Percentiles rank a stretch among this genome's conserved stretches.
These are phyloP conservation scores for Penicillium expansum DNA, from an alignment of 2,329 filamentous ascomycete species.

Conservation along the genomic window DNA sequence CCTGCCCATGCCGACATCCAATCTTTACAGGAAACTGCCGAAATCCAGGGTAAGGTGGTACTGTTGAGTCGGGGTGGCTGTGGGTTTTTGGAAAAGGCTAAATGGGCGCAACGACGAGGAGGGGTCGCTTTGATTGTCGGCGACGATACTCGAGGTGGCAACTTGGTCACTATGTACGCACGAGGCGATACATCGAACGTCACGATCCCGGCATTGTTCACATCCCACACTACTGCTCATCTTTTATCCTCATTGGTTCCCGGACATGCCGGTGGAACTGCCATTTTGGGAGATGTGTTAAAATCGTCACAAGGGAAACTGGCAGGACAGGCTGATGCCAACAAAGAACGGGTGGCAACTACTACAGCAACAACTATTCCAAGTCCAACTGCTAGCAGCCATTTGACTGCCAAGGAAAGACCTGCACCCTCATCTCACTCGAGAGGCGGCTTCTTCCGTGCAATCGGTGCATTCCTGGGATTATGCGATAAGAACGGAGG, in stretches of 20 bases:
- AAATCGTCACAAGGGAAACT: constrained; percentile 50
- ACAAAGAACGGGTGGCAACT: constrained; percentile 20
- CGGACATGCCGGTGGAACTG: constrained; percentile 61
- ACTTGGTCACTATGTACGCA: constrained; percentile 97
- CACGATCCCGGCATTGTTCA: constrained; percentile 91
- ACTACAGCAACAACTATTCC: constrained; percentile 33
- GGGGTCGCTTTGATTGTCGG: constrained; percentile 89
- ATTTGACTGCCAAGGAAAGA: constrained; percentile 18
- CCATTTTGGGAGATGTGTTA: constrained; percentile 57
- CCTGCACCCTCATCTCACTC: constrained; percentile 17
- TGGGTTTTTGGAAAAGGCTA: constrained; percentile 93
- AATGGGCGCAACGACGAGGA: constrained; percentile 91
- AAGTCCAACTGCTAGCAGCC: constrained; percentile 33
- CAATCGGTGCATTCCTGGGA: constrained; percentile 46
- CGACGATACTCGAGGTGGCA: constrained; percentile 84
- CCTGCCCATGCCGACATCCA: constrained; percentile 81
- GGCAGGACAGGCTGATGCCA: constrained; percentile 21
- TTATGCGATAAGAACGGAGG: constrained; percentile 32
- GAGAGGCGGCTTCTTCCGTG: constrained; percentile 41
- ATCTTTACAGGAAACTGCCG: constrained; percentile 83
- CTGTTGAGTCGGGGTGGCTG: constrained; percentile 89
- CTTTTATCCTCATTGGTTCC: constrained; percentile 84
- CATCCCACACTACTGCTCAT: constrained; percentile 90
- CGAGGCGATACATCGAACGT: constrained; percentile 92
- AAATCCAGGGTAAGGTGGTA: constrained; percentile 91